phyloP scores from a whole-genome alignment of 2,329 filamentous ascomycete species.

The Rhinocladiella similis region DNA sequence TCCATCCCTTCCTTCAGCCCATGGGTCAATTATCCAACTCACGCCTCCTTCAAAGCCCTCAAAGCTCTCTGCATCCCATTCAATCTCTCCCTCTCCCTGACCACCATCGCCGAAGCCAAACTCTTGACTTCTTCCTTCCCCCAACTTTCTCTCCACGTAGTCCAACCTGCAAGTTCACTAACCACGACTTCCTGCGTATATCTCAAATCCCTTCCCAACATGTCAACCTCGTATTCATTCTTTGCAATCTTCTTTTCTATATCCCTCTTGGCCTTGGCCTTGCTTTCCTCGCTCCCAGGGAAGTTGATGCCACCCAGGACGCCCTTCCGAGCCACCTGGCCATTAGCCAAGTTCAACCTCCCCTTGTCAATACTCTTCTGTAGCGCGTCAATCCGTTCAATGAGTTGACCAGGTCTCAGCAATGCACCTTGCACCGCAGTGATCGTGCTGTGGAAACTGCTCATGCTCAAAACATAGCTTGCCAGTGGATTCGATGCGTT shows the following conservation, averaged over 20 bases:
- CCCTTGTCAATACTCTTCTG: conserved; percentile 77
- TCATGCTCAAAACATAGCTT: conserved; percentile 72
- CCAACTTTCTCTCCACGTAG: conserved; percentile 79
- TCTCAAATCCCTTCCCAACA: conserved; percentile 76
- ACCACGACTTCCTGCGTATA: conserved; percentile 95
- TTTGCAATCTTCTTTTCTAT: conserved; percentile 76
- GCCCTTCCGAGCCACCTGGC: conserved; percentile 43
- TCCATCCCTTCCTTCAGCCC: no score
- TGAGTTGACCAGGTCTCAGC: conserved; percentile 74
- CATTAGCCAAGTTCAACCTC: conserved; percentile 70
- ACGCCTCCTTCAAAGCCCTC: conserved; percentile 52
- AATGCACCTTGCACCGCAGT: conserved; percentile 78
- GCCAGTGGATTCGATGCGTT: conserved; percentile 70
- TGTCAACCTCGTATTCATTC: conserved; percentile 68
- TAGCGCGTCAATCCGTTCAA: conserved; percentile 71
- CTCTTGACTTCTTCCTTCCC: conserved; percentile 73
- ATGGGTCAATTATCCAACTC: not conserved
- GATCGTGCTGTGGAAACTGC: conserved; percentile 80
- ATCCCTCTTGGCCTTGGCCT: conserved; percentile 78
- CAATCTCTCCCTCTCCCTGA: conserved; percentile 75
- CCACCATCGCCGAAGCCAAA: conserved; percentile 74
- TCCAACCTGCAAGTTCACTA: conserved; percentile 88
- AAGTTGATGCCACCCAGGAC: conserved; percentile 44
- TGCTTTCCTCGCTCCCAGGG: conserved; percentile 73
- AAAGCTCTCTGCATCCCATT: conserved; percentile 80